A percentile compares a stretch with the other conserved stretches of the same genome.
These are phyloP conservation scores for Przewalskia tangutica DNA, from an alignment of 257 asterid species.

Conservation along the genomic window DNA sequence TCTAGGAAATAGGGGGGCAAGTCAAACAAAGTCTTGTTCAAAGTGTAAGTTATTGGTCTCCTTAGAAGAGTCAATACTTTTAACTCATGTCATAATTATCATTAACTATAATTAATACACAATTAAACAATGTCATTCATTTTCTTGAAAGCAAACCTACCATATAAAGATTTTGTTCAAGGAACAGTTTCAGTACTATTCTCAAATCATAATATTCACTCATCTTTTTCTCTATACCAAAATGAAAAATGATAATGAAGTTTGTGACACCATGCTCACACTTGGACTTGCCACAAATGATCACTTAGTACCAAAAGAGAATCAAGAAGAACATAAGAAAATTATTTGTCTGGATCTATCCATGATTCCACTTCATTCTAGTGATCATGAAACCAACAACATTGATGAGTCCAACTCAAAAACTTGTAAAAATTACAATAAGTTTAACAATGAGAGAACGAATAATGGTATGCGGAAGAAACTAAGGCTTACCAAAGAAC, in stretches of 20 bases:
- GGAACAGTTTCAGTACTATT: neutral
- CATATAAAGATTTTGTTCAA: neutral
- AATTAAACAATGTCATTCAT: slow-evolving; percentile 1
- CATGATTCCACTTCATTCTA: slow-evolving; percentile 28
- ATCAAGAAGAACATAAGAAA: slow-evolving; percentile 7
- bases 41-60: slow-evolving; percentile 6
- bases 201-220: neutral
- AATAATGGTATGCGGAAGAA: slow-evolving; percentile 32
- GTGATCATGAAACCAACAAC: neutral
- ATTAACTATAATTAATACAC: neutral
- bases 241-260: slow-evolving; percentile 28
- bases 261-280: slow-evolving; percentile 24
- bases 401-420: slow-evolving; percentile 15
- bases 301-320: too few species aligned
- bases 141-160: neutral
- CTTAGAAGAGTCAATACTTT: neutral
- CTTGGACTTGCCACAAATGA: slow-evolving; percentile 33
- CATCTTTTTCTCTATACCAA: neutral
- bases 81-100: neutral
- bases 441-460: slow-evolving; percentile 3
- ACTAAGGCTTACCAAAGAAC: slow-evolving; percentile 47
- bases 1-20: neutral
- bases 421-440: neutral
- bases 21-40: slow-evolving; percentile 3
- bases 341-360: slow-evolving; percentile 35